Evolutionary conservation across 495 filamentous ascomycete species (phyloP).

Genomic region (Tuber indicum): DNA sequence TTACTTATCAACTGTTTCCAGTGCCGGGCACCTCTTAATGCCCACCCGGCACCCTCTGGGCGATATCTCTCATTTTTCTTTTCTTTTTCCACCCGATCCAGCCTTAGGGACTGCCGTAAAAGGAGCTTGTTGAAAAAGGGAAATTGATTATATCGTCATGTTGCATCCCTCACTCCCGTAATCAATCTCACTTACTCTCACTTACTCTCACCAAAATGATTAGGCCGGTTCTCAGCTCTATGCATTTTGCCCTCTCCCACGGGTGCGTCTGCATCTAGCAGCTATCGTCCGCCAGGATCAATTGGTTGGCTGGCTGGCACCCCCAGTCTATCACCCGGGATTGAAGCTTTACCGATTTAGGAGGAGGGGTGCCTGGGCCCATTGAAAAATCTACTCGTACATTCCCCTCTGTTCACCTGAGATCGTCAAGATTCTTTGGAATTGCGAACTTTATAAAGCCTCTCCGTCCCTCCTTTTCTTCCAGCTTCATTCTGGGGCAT

Average conservation of each 20-base stretch:
- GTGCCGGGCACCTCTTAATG: not conserved
- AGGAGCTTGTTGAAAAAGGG: not conserved
- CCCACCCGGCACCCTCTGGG: not conserved
- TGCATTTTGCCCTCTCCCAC: not conserved
- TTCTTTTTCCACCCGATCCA: not conserved
- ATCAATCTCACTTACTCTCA: not conserved
- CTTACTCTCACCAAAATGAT: not conserved
- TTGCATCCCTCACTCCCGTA: conserved; percentile 9
- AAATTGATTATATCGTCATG: conserved; percentile 17
- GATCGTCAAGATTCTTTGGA: not conserved
- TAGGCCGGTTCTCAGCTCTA: not conserved
- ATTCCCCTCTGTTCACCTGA: not conserved
- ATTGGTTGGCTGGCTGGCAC: not conserved
- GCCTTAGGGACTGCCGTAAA: not conserved
- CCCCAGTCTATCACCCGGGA: not conserved
- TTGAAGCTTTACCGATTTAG: not conserved
- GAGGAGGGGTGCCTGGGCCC: not conserved
- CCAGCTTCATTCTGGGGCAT: not conserved
- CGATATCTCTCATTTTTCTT: not conserved
- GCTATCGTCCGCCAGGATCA: not conserved
- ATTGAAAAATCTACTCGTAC: not conserved
- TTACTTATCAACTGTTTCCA: not conserved
- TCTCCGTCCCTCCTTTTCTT: not conserved
- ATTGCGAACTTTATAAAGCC: not conserved
- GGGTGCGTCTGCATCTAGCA: not conserved